Evolutionary conservation across 2,329 filamentous ascomycete species (phyloP).

Genomic region (Aureobasidium sp.): DNA sequence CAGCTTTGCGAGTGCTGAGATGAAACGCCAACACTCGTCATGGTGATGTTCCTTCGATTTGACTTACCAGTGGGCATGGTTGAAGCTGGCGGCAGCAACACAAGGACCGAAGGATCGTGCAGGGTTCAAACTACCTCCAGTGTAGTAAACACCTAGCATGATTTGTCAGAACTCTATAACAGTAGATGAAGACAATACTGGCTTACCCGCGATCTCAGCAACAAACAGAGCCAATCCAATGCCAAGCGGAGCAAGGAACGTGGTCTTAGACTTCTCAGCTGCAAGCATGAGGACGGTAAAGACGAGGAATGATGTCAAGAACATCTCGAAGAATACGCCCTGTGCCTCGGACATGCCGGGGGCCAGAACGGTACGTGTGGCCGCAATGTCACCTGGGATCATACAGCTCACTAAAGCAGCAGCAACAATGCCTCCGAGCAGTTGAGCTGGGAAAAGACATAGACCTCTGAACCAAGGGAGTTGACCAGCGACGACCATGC

Average conservation of each 20-base stretch:
- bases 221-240: conserved; percentile 20
- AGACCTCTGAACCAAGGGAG: conserved; percentile 20
- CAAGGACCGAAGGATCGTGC: conserved; percentile 26
- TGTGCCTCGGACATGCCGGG: conserved; percentile 20
- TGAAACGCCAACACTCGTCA: background rate
- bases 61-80: conserved; percentile 20
- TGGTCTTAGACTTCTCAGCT: conserved; percentile 26
- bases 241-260: conserved; percentile 21
- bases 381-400: conserved; percentile 22
- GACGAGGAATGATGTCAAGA: conserved; percentile 23
- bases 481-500: conserved; percentile 20
- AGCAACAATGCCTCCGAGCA: conserved; percentile 23
- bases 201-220: conserved; percentile 18
- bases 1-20: too few species aligned
- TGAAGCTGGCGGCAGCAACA: conserved; percentile 21
- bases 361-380: conserved; percentile 22
- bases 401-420: conserved; percentile 22
- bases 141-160: conserved; percentile 22
- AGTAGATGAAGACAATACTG: background rate
- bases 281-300: conserved; percentile 29
- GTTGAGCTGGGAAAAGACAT: conserved; percentile 22
- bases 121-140: conserved; percentile 26
- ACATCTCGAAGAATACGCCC: conserved; percentile 28
- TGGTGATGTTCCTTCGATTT: background rate
- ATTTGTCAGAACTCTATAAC: background rate